Base-by-base conservation (phyloP, 257 asterid species). In the Solanum piurae region DNA sequence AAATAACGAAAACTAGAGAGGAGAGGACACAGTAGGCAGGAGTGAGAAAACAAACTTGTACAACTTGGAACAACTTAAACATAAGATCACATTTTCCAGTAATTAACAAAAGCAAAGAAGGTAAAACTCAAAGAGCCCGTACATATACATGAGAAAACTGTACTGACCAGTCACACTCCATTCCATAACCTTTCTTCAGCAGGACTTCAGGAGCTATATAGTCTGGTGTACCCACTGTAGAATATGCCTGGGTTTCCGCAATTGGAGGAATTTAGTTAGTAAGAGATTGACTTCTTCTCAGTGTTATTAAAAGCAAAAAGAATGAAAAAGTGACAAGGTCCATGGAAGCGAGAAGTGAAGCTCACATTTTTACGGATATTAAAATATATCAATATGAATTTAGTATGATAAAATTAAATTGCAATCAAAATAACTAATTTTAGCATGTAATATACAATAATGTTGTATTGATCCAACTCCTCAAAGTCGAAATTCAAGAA, bases 81-180 rank as follows among this genome's bases (percentile, higher is more conserved):
- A 82, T 82, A 49, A 82, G 69, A 31, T 82, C 42, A 49, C 29
- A 20, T 82, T 82, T 49, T 82, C 66, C 86, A 82, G 69, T 31
- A 29, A 82, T 82, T 82, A 31, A 11, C 69, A 82, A 49, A 82
- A 82, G 40, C 27, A 29, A 49, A 73, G 21, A 64, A 25, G 38
- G 40, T 18, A 58, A 86, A 25, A 83, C 34, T 89, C 85, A 62
- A 66, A 88, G 64, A 86, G 86, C 55, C 40, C 60, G 40, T 36
- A 31, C 89, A 82, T 85, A 71, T 68, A 77, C 86, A 88, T 46
- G 84, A 83, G 75, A 71, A 58, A 87, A 87, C 58, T 55, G 87
- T 80, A 90, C 98, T 94, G 89, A 97, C 98, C 99, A 97, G 90
- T 97, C 99, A 89, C 99, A 97, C 92, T 97, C 99, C 98, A 97